phyloP scores from a whole-genome alignment of 1,284 basidiomycete genomes.

The Sporisorium graminicola region DNA sequence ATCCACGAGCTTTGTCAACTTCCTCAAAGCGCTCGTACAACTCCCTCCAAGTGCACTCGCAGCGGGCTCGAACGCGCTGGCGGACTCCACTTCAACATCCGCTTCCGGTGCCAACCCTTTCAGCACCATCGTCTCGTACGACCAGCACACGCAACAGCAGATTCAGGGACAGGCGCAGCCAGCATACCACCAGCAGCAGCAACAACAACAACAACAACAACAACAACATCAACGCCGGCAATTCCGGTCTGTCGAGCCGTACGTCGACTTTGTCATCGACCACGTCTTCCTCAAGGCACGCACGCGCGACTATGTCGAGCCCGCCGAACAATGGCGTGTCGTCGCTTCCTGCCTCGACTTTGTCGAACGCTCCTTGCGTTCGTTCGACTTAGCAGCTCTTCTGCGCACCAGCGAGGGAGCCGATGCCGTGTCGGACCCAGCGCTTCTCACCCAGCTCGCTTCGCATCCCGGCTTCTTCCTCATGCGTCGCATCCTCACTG shows the following conservation, averaged over 20 bases:
- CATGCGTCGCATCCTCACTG: slow-evolving; percentile 82
- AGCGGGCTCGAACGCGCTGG: slow-evolving; percentile 32
- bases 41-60: slow-evolving; percentile 30
- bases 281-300: slow-evolving; percentile 78
- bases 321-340: slow-evolving; percentile 86
- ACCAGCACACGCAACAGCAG: slow-evolving; percentile 31
- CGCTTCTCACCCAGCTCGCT: slow-evolving; percentile 67
- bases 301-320: slow-evolving; percentile 79
- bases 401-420: slow-evolving; percentile 36
- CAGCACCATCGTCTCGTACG: slow-evolving; percentile 43
- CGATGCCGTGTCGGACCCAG: slow-evolving; percentile 57
- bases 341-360: slow-evolving; percentile 87
- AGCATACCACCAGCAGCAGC: slow-evolving; percentile 26
- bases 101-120: slow-evolving; percentile 34
- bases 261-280: slow-evolving; percentile 86
- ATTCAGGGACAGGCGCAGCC: slow-evolving; percentile 25
- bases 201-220: slow-evolving; percentile 1
- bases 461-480: slow-evolving; percentile 89
- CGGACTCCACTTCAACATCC: slow-evolving; percentile 15
- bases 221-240: slow-evolving; percentile 30
- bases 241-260: slow-evolving; percentile 76
- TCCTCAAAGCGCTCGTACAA: slow-evolving; percentile 79
- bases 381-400: slow-evolving; percentile 78
- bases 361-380: slow-evolving; percentile 83
- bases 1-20: slow-evolving; percentile 86